Conservation (phyloP, 2,329 filamentous ascomycete species). For the Ophiosphaerella herpotricha region DNA sequence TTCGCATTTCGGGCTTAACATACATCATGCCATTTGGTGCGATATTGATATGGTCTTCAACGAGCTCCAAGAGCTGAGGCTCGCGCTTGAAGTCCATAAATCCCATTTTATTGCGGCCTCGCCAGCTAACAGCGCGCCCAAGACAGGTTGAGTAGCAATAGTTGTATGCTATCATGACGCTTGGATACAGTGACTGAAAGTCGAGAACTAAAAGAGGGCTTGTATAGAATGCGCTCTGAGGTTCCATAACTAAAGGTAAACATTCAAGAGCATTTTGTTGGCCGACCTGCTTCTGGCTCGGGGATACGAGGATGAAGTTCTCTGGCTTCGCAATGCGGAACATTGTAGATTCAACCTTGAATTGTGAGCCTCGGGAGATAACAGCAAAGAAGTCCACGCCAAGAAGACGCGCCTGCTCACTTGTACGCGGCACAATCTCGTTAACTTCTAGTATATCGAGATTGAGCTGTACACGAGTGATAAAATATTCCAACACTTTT, state of each 20-base stretch:
- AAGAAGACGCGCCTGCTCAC: constrained; percentile 89
- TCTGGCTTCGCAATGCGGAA: constrained; percentile 97
- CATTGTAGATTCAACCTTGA: constrained; percentile 99
- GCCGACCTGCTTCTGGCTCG: constrained; percentile 88
- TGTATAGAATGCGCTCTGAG: constrained; percentile 90
- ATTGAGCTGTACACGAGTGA: constrained; percentile 75
- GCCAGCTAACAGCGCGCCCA: constrained; percentile 82
- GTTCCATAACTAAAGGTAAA: constrained; percentile 94
- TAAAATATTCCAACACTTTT: constrained; percentile 79
- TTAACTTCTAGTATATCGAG: constrained; percentile 91
- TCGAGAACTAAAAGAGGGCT: constrained; percentile 89
- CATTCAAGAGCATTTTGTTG: constrained; percentile 94
- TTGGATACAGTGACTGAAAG: constrained; percentile 95
- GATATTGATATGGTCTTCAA: constrained; percentile 87
- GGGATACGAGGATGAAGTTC: constrained; percentile 88
- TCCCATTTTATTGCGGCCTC: constrained; percentile 92
- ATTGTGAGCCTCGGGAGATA: constrained; percentile 91
- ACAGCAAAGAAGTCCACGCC: constrained; percentile 98
- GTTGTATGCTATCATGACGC: constrained; percentile 99
- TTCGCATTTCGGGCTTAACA: constrained; percentile 79
- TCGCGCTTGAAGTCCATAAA: constrained; percentile 85
- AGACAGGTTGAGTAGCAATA: constrained; percentile 98
- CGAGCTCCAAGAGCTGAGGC: constrained; percentile 72
- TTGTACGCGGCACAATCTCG: constrained; percentile 84
- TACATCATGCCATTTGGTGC: constrained; percentile 98